These are phyloP conservation scores for Sporothrix phasma DNA, from an alignment of 2,329 filamentous ascomycete species.

Conservation along the genomic window DNA sequence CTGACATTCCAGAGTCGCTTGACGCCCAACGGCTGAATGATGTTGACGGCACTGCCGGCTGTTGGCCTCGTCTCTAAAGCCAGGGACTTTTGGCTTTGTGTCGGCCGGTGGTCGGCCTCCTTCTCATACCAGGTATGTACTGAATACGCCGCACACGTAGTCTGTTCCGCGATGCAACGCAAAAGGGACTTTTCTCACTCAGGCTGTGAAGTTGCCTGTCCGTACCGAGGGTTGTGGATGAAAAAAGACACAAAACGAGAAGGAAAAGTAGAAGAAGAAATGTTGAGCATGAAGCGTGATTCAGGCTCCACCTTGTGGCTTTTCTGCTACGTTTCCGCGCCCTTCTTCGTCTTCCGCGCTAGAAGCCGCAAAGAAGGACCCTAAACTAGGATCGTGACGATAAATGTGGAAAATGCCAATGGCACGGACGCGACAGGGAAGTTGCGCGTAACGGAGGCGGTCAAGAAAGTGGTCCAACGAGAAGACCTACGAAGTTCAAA, in stretches of 20 bases:
- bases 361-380: slow-evolving; percentile 16
- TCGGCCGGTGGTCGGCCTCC: background rate
- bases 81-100: background rate
- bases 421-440: background rate
- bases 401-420: background rate
- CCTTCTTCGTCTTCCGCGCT: slow-evolving; percentile 5
- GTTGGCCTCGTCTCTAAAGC: background rate
- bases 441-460: background rate
- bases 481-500: no score
- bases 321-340: background rate
- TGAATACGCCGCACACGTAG: no score
- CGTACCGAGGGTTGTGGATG: background rate
- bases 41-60: background rate
- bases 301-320: background rate
- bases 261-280: background rate
- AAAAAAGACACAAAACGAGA: no score
- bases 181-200: background rate
- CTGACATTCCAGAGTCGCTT: no score
- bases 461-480: no score
- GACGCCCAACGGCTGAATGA: background rate
- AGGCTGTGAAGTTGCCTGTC: background rate
- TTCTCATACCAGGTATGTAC: background rate
- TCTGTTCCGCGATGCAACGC: no score
- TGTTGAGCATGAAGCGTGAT: background rate
- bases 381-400: slow-evolving; percentile 1